Evolutionary conservation across 306 rosid species (phyloP).

Genomic region (Pterocarpus santalinus): DNA sequence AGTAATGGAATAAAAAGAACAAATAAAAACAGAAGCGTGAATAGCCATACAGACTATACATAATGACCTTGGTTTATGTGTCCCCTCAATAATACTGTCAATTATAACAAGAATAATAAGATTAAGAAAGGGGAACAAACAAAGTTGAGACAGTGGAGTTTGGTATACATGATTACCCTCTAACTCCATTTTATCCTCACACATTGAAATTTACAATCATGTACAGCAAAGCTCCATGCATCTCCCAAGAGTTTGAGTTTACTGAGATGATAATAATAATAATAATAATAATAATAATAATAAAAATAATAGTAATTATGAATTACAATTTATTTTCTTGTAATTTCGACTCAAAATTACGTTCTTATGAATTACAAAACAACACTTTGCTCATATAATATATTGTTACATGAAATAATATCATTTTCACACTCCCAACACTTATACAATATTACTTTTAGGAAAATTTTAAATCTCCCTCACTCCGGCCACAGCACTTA

Average conservation of each 20-base stretch:
- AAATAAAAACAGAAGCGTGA: conserved; percentile 14
- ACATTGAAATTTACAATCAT: conserved; percentile 33
- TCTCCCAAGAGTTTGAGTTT: neutral
- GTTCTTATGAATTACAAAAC: no score
- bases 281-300: no score
- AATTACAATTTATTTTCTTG: no score
- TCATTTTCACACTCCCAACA: no score
- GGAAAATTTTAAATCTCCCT: no score
- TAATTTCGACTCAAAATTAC: no score
- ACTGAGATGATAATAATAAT: no score
- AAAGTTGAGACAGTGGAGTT: conserved; percentile 52
- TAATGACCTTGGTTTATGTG: conserved; percentile 57
- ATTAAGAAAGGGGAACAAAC: conserved; percentile 62
- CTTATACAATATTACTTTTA: no score
- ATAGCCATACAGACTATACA: conserved; percentile 16
- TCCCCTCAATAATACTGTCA: conserved; percentile 55
- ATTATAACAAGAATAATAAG: conserved; percentile 57
- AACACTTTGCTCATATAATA: no score
- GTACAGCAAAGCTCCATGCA: conserved; percentile 16
- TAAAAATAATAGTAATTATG: no score
- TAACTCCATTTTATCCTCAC: conserved; percentile 35
- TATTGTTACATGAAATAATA: no score
- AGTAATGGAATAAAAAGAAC: neutral
- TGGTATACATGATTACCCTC: conserved; percentile 57
- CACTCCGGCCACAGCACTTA: no score